Evolutionary conservation across 441 rosid species (phyloP).

Genomic region (Croton laevigatus): DNA sequence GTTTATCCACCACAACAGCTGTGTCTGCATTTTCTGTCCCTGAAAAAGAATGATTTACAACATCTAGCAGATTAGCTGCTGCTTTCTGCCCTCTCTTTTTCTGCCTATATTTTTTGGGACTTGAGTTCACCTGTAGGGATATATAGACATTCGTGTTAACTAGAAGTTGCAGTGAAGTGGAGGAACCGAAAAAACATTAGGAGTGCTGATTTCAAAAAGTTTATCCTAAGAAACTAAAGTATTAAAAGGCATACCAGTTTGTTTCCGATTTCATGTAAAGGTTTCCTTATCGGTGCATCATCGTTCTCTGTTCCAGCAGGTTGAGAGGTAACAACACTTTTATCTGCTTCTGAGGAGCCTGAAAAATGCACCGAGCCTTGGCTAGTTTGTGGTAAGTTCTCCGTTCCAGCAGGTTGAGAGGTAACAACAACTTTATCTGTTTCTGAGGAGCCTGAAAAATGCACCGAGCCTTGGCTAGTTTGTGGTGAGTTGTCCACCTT

Average conservation of each 20-base stretch:
- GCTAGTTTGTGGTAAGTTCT: conserved; percentile 20
- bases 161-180: not conserved
- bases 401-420: conserved; percentile 25
- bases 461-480: conserved; percentile 17
- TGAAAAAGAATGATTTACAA: not conserved
- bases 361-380: conserved; percentile 19
- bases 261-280: conserved; percentile 66
- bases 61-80: conserved; percentile 9
- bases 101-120: conserved; percentile 27
- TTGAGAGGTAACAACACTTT: conserved; percentile 22
- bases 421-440: conserved; percentile 27
- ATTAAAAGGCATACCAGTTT: conserved; percentile 41
- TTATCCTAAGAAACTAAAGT: not conserved
- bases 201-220: not conserved
- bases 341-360: conserved; percentile 27
- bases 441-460: conserved; percentile 20
- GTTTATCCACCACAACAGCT: not conserved
- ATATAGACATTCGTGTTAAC: conserved; percentile 14
- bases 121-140: conserved; percentile 27
- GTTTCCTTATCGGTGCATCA: conserved; percentile 44
- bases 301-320: conserved; percentile 33
- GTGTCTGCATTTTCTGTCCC: conserved; percentile 15
- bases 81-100: conserved; percentile 21
- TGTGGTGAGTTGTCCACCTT: conserved; percentile 26
- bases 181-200: not conserved